phyloP scores from a whole-genome alignment of 192 early-diverging fungal species.

The Glomus cerebriforme region DNA sequence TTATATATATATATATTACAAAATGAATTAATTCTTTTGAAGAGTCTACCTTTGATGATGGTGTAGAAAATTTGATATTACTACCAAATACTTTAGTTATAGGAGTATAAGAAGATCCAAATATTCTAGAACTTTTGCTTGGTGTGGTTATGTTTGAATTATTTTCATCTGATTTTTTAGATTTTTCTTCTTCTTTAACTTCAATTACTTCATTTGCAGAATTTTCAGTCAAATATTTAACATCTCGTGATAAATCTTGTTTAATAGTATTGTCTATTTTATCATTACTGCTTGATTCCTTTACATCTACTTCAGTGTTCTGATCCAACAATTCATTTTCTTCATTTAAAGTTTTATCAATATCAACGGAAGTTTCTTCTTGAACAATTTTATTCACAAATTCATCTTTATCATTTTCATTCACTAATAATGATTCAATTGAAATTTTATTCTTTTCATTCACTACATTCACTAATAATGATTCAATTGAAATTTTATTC shows the following conservation, averaged over 20 bases:
- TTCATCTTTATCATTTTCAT: no score
- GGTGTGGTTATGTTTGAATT: neutral
- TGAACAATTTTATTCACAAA: neutral
- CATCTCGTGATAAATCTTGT: neutral
- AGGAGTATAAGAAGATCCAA: no score
- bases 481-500: neutral
- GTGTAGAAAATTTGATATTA: neutral
- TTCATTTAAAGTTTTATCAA: neutral
- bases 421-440: neutral
- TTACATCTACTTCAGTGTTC: neutral
- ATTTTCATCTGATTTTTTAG: neutral
- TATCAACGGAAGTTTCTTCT: neutral
- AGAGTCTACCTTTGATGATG: neutral
- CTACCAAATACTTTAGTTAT: neutral
- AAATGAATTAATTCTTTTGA: neutral
- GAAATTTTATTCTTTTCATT: neutral
- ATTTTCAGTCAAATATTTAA: neutral
- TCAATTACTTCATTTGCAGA: neutral
- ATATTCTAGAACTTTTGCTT: neutral
- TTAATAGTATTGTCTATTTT: neutral
- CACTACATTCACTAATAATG: no score
- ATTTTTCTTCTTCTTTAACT: neutral
- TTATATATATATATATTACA: neutral
- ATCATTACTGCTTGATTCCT: neutral
- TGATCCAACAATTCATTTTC: neutral